Evolutionary conservation across 78 protist genomes (phyloP), one percentile per base, ranked within the genome.

Genomic region (Speleostelium caveatum): DNA sequence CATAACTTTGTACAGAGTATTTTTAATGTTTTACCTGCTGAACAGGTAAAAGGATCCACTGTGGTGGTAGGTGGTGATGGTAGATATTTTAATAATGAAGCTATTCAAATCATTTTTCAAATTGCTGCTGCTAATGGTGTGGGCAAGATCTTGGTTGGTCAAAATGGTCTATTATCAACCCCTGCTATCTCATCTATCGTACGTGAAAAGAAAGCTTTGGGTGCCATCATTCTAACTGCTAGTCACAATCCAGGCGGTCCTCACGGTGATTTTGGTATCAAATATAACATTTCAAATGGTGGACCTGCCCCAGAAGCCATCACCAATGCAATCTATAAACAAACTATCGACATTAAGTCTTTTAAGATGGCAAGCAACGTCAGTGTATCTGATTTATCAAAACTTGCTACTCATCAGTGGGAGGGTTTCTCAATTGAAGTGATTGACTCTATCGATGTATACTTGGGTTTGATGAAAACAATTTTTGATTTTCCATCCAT

Each of bases 191-290:
- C 99, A 4, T 71, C 93, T 4, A 39, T 97, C 38, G 94, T 98
- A 33, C 96, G 99, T 14, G 62, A 26, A 12, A 65, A 93, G 38
- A 2, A 86, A 28, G 95, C 96, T 28, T 60, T 75, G 35, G 95
- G 95, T 78, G 90, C 77, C 33, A 42, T 98, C 87, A 94, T 99
- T 76, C 93, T 98, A 59, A 95, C 99, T 2, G 99, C 99, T 3
- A 36, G 85, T 24, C 99, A 99, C 96, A 99, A 99, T 86, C 99
- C 99, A 1, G 99, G 99, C 16, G 99, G 99, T 22, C 91, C 86
- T 21, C 55, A 83, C 10, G 96, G 67, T 42, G 99, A 99, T 60
- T 97, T 96, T 41, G 99, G 99, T 35, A 97, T 99, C 94, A 99
- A 99, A 94, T 99, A 88, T 94, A 99, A 99, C 95, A 5, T 51